Base-by-base conservation (phyloP, 192 early-diverging fungal genomes). In the Rhizophagus clarus region DNA sequence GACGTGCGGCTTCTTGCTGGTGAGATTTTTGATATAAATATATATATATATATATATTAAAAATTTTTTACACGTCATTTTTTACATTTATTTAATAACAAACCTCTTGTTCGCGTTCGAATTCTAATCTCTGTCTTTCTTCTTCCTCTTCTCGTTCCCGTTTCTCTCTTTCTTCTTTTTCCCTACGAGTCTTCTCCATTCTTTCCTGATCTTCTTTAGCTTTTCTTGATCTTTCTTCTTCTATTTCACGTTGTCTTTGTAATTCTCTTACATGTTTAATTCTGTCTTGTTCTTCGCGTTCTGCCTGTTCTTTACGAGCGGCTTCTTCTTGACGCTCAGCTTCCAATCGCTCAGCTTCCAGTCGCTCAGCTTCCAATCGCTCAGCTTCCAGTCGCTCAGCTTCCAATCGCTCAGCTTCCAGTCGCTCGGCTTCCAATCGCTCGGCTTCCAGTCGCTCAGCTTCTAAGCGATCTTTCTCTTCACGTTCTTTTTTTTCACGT, bases 131-230 rank as follows among this genome's bases (percentile, higher is more conserved):
- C 69, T 76, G 79, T 20, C 73, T 67, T 47, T 80, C 72, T 56
- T 69, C 64, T n/a, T 84, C 76, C 32, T 88, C 85, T 32, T 87
- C 86, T 40, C 82, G 83, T 56, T 76, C 76, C 74, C 81, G 75
- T 74, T 80, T 81, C 60, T 76, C 81, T 82, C 79, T 31, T 56
- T 56, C 51, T 62, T 45, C 56, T 77, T 64, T 64, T 26, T 85
- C 84, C 34, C 81, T 79, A 17, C 63, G 74, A 56, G 79, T 80
- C 11, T 85, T 80, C 73, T 84, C 77, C 31, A 80, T 69, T 60
- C 81, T 81, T 71, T 20, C 51, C 20, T 56, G 51, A 22, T 22
- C 82, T 72, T 49, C 77, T 83, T 26, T 56, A 14, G 51, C 17
- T 61, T n/a, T 81, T 69, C n/a, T 82, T 76, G 26, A 37, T 81